phyloP scores from a whole-genome alignment of 441 rosid genomes.

The Euphorbia schlechtendalii region DNA sequence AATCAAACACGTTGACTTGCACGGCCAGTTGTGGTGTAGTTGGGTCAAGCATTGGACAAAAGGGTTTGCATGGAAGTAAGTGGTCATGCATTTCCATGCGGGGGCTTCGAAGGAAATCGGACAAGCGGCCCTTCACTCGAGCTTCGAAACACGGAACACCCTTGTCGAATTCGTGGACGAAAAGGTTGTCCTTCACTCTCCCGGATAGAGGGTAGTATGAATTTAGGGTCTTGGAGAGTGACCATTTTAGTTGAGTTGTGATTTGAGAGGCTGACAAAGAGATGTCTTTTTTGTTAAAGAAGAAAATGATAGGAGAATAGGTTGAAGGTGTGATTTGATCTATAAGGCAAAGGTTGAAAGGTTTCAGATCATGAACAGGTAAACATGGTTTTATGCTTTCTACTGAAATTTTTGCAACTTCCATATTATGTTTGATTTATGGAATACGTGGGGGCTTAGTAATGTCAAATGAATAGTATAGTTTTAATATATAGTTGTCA shows the following conservation, averaged over 20 bases:
- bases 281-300: constrained; percentile 5
- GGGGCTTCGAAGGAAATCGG: constrained; percentile 10
- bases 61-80: constrained; percentile 15
- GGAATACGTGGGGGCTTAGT: too few relatives aligned
- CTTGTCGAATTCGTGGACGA: constrained; percentile 10
- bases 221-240: constrained; percentile 13
- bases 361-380: constrained; percentile 2
- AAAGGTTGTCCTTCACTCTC: constrained; percentile 15
- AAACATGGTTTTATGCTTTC: constrained; percentile 11
- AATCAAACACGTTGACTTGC: constrained; percentile 17
- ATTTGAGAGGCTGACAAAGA: neutral
- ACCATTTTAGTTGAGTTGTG: neutral
- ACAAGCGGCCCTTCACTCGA: constrained; percentile 8
- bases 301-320: constrained; percentile 18
- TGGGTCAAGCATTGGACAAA: neutral
- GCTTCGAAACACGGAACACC: constrained; percentile 18
- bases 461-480: too few relatives aligned
- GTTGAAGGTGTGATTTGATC: constrained; percentile 8
- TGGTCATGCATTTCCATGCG: neutral
- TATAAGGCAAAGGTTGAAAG: constrained; percentile 11
- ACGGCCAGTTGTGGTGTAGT: constrained; percentile 8
- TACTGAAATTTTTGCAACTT: constrained; percentile 8
- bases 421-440: neutral
- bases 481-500: too few relatives aligned
- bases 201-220: constrained; percentile 21